Percentiles rank a stretch among this genome's conserved stretches.
phyloP scores from a whole-genome alignment of 2,329 filamentous ascomycete genomes.

The Torrubiellomyces zombiae region DNA sequence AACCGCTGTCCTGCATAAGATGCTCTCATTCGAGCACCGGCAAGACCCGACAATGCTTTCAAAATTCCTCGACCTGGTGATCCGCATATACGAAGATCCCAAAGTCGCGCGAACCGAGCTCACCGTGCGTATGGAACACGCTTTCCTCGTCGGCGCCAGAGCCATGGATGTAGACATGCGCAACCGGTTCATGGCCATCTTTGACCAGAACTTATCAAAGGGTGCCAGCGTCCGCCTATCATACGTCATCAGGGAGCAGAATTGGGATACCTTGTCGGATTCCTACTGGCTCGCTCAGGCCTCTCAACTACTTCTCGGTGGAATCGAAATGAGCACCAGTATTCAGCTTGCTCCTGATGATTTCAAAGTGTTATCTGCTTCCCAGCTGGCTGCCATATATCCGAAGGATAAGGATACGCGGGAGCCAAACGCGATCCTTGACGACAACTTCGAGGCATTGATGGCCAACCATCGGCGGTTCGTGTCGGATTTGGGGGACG shows the following conservation, averaged over 20 bases:
- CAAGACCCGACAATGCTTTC: constrained; percentile 70
- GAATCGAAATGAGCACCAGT: constrained; percentile 67
- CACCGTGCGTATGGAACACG: constrained; percentile 93
- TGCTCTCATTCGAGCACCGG: constrained; percentile 86
- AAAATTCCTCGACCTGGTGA: constrained; percentile 89
- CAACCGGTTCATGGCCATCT: constrained; percentile 90
- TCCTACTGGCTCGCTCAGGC: constrained; percentile 97
- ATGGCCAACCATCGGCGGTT: constrained; percentile 71
- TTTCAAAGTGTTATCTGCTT: constrained; percentile 61
- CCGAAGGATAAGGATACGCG: constrained; percentile 57
- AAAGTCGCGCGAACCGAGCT: constrained; percentile 91
- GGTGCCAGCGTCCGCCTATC: constrained; percentile 76
- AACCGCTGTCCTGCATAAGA: constrained; percentile 96
- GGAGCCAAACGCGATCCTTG: constrained; percentile 52
- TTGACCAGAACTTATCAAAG: constrained; percentile 87
- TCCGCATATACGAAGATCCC: constrained; percentile 93
- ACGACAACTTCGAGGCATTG: constrained; percentile 68
- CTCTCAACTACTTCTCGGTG: constrained; percentile 80
- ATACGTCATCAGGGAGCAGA: constrained; percentile 81
- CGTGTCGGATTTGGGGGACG: constrained; percentile 63
- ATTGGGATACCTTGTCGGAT: constrained; percentile 90
- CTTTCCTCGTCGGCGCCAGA: constrained; percentile 87
- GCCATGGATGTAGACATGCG: constrained; percentile 93
- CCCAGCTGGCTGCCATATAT: constrained; percentile 57
- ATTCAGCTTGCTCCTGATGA: constrained; percentile 71